phyloP scores from a whole-genome alignment of 148 eudicot species.

The Nepenthes gracilis region DNA sequence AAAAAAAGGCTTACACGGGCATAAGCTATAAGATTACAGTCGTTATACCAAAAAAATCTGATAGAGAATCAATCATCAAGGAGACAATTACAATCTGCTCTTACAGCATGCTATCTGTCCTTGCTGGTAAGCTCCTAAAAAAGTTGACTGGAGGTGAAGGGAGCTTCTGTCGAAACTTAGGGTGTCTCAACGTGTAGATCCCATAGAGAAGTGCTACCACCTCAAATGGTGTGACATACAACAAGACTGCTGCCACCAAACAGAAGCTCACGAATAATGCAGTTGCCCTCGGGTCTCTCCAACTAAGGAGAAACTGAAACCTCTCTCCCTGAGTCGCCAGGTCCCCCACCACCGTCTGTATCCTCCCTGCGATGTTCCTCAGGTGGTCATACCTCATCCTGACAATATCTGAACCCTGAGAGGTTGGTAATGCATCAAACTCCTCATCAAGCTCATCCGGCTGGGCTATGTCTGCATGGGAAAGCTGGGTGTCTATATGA shows the following conservation, averaged over 20 bases:
- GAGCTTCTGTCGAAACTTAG: conserved; percentile 34
- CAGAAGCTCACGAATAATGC: conserved; percentile 41
- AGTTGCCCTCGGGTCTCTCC: conserved; percentile 51
- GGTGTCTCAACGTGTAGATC: conserved; percentile 37
- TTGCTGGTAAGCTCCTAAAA: conserved; percentile 48
- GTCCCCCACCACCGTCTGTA: conserved; percentile 49
- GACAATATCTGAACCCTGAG: conserved; percentile 25
- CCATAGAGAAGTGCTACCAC: conserved; percentile 29
- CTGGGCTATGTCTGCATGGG: conserved; percentile 37
- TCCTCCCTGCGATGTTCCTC: conserved; percentile 49
- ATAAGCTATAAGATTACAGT: no score
- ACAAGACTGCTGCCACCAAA: conserved; percentile 28
- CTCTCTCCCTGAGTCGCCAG: conserved; percentile 56
- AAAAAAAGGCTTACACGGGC: no score
- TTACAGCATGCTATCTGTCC: conserved; percentile 40
- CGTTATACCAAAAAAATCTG: no score
- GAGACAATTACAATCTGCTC: no score
- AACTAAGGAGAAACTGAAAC: conserved; percentile 33
- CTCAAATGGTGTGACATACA: conserved; percentile 43
- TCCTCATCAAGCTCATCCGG: conserved; percentile 52
- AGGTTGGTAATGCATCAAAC: conserved; percentile 41
- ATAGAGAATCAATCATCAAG: no score
- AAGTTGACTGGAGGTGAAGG: conserved; percentile 43
- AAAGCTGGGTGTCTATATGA: conserved; percentile 49
- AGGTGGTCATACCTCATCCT: conserved; percentile 50